Conservation (phyloP, 805 yeast species). For the Zygosaccharomyces rouxii region DNA sequence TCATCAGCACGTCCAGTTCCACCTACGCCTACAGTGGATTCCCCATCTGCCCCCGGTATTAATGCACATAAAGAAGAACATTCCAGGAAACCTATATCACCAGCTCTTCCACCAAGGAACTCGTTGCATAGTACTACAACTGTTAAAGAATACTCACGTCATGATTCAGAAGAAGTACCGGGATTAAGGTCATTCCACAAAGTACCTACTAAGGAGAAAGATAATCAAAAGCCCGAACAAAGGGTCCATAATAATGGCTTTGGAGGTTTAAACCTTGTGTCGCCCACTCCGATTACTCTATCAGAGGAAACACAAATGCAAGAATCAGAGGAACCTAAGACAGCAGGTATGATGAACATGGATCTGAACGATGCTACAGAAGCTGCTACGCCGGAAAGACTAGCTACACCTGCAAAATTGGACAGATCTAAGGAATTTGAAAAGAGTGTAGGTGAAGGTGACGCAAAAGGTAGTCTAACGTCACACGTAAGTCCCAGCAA, state of each 20-base stretch:
- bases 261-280: not conserved
- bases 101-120: not conserved
- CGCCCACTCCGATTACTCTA: not conserved
- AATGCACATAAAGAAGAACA: not conserved
- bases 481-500: not conserved
- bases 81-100: not conserved
- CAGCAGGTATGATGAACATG: not conserved
- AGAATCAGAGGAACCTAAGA: not conserved
- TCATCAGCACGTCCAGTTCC: not conserved
- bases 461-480: not conserved
- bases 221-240: not conserved
- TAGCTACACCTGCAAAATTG: constrained; percentile 1
- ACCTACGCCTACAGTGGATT: not conserved
- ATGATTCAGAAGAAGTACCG: constrained; percentile 1
- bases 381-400: not conserved
- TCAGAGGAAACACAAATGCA: not conserved
- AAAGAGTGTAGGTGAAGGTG: not conserved
- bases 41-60: not conserved
- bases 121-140: not conserved
- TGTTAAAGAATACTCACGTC: not conserved
- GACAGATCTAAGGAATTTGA: not conserved
- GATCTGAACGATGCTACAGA: not conserved
- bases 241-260: not conserved
- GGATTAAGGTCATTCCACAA: constrained; percentile 3
- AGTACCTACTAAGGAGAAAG: not conserved